Evolutionary conservation across 305 asterid species (phyloP), one percentile per base, ranked within the genome.

Genomic region (Plantago rigida): DNA sequence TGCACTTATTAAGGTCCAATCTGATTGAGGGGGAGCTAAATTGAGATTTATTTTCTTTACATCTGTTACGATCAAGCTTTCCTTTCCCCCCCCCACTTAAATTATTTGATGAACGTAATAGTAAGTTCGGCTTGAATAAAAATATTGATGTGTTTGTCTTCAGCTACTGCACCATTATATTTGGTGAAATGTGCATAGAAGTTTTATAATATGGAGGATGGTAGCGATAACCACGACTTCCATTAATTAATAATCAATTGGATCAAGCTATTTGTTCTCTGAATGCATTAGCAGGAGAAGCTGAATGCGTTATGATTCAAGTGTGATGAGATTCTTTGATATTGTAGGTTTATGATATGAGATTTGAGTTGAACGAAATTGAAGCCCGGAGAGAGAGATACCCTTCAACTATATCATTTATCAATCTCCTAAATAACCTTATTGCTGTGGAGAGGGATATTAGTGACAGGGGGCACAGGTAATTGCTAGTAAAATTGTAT

Each of bases 351-450:
- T 89, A 92, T 85, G 99, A 92, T 71, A 89, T 86, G 97, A 76
- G 87, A 79, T 92, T 76, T 78, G 99, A 89, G 85, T 79, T 92
- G 53, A 89, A 92, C 73, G 99, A 92, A 79, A 77, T 92, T 74
- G 99, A 92, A 81, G 95, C 99, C 71, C 92, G 96, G 71, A 79
- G 93, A 62, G 99, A 92, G 83, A 95, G 87, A 41, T 92, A 92
- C 65, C 96, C 99, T 63, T 92, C 99, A 22, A 89, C 97, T 68
- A 79, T 89, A 73, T 92, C 96, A 10, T 92, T 92, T 74, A 77
- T 92, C 66, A 86, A 82, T 69, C 75, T 89, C 55, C 72, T 89
- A 60, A 92, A 92, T 82, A 64, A 80, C 54, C 95, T 92, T 70
- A 85, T 92, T 71, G 77, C 91, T 22, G 95, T 81, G 67, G 99